phyloP scores from a whole-genome alignment of 1,139 yeast genomes.

The Pneumocystis murina region DNA sequence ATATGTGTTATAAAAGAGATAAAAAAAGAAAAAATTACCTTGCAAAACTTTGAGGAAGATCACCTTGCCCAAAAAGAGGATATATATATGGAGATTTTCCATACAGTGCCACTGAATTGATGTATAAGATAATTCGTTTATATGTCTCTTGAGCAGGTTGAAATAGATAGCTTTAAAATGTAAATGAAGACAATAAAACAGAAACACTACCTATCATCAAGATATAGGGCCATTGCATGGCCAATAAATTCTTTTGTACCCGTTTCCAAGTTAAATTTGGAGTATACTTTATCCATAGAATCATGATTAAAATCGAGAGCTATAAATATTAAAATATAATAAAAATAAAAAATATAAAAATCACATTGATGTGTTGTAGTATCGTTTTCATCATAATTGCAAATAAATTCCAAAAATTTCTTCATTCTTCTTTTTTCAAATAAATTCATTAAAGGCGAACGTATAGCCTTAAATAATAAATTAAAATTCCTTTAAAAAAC shows the following conservation, averaged over 20 bases:
- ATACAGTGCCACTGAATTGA: slow-evolving; percentile 81
- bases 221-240: slow-evolving; percentile 96
- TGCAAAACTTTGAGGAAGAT: slow-evolving; percentile 96
- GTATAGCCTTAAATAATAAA: slow-evolving; percentile 42
- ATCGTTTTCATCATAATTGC: slow-evolving; percentile 66
- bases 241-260: slow-evolving; percentile 96
- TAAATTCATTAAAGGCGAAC: slow-evolving; percentile 85
- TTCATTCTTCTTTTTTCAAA: slow-evolving; percentile 94
- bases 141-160: slow-evolving; percentile 88
- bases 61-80: slow-evolving; percentile 94
- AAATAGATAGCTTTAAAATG: slow-evolving; percentile 35
- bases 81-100: slow-evolving; percentile 81
- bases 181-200: not conserved
- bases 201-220: slow-evolving; percentile 49
- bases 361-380: slow-evolving; percentile 64
- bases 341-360: not conserved
- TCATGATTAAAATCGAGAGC: slow-evolving; percentile 61
- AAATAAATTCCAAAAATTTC: slow-evolving; percentile 75
- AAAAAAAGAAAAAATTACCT: slow-evolving; percentile 26
- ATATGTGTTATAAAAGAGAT: not conserved
- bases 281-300: slow-evolving; percentile 85
- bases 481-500: slow-evolving; percentile 21
- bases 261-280: slow-evolving; percentile 76
- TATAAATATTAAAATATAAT: not conserved
- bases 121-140: slow-evolving; percentile 71